phyloP scores from a whole-genome alignment of 1,139 yeast species.

The Blastobotrys indianensis region DNA sequence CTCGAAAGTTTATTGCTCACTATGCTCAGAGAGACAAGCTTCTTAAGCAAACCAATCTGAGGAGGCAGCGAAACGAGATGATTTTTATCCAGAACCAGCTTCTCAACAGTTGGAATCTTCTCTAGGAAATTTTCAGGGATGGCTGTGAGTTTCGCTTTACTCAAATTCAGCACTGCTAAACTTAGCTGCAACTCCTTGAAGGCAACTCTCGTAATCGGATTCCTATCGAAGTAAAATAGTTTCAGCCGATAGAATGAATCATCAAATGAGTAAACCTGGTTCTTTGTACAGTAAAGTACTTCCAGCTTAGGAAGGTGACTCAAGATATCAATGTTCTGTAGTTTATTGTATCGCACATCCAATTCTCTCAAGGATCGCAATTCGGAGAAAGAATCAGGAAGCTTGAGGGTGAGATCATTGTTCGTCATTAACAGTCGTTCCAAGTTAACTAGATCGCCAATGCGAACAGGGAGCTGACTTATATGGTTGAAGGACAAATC shows the following conservation, averaged over 20 bases:
- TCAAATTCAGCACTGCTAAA: conserved; percentile 67
- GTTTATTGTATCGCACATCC: conserved; percentile 70
- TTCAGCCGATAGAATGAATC: conserved; percentile 35
- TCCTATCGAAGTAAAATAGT: conserved; percentile 52
- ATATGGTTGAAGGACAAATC: conserved; percentile 82
- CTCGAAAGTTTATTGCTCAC: conserved; percentile 69
- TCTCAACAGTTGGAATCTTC: conserved; percentile 63
- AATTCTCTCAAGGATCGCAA: conserved; percentile 60
- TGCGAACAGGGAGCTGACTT: conserved; percentile 51
- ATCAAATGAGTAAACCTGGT: conserved; percentile 65
- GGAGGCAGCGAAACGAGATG: conserved; percentile 74
- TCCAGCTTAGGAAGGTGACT: conserved; percentile 63
- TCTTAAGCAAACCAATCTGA: conserved; percentile 55
- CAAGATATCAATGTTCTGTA: conserved; percentile 58
- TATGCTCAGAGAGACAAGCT: conserved; percentile 60
- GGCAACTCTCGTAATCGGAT: conserved; percentile 74
- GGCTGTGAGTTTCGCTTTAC: conserved; percentile 75
- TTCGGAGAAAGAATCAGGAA: conserved; percentile 51
- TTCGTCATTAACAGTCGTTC: conserved; percentile 71
- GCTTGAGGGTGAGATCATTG: conserved; percentile 53
- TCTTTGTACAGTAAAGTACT: conserved; percentile 69
- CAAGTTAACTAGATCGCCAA: conserved; percentile 53
- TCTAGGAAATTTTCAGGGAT: conserved; percentile 61
- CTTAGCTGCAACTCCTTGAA: conserved; percentile 54
- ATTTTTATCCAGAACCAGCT: conserved; percentile 71